A percentile compares a stretch with the other conserved stretches of the same genome.
These are phyloP conservation scores for Monosporascus sp. DNA, from an alignment of 2,329 filamentous ascomycete genomes.

Conservation along the genomic window DNA sequence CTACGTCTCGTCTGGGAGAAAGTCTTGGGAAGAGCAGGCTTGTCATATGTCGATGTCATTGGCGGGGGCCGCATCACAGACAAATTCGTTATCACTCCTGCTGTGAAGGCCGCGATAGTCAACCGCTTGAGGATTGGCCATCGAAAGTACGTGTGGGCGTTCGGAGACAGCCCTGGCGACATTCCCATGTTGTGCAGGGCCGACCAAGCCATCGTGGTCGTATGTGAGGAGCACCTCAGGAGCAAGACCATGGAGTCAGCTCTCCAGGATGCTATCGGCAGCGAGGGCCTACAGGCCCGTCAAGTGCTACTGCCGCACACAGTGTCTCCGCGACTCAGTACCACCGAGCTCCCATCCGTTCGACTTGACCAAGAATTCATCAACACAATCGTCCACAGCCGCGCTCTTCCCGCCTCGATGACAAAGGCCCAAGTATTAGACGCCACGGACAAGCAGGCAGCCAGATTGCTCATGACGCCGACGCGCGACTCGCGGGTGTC, in stretches of 20 bases:
- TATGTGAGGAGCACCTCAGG: conserved; percentile 38
- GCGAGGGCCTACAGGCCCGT: conserved; percentile 31
- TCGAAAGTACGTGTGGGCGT: conserved; percentile 42
- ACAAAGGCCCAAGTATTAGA: conserved; percentile 25
- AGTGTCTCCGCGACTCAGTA: conserved; percentile 36
- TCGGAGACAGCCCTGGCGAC: conserved; percentile 57
- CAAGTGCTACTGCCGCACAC: conserved; percentile 42
- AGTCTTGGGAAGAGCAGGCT: conserved; percentile 37
- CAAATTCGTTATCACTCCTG: conserved; percentile 43
- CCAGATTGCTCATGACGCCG: conserved; percentile 47
- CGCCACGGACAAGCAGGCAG: conserved; percentile 37
- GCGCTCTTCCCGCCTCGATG: background rate
- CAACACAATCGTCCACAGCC: conserved; percentile 8
- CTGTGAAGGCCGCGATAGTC: conserved; percentile 45
- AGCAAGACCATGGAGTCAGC: conserved; percentile 48
- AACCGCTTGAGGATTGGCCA: conserved; percentile 28
- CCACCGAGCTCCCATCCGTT: conserved; percentile 34
- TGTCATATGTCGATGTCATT: conserved; percentile 44
- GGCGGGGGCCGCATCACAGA: conserved; percentile 44
- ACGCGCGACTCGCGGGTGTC: conserved; percentile 43
- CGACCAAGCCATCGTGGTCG: conserved; percentile 49
- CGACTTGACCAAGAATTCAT: conserved; percentile 24
- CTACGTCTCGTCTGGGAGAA: conserved; percentile 49
- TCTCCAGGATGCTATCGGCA: conserved; percentile 36
- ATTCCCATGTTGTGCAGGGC: conserved; percentile 50